Base-by-base conservation (phyloP, 164 flowering plant genomes). In the Santalum album region DNA sequence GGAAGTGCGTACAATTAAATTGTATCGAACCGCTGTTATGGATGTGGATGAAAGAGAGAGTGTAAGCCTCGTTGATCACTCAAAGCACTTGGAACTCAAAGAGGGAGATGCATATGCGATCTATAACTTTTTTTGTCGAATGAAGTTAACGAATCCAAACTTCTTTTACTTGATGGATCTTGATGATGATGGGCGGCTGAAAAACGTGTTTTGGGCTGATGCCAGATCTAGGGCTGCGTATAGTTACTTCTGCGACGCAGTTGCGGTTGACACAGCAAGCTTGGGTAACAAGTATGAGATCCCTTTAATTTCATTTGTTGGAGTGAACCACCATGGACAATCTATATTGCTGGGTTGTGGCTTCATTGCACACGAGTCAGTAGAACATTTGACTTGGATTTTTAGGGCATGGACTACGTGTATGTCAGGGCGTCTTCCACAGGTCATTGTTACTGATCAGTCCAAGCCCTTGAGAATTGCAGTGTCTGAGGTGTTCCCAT, bases 151-250 rank as follows among this genome's bases (percentile, higher is more conserved):
- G 15, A 62, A 64, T 60, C 70, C 81, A 21, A 62, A 64, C 55
- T 75, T 76, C 56, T 70, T 76, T 55, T 76, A 72, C 55, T 55
- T 65, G 67, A 62, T 69, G 75, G 78, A 76, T 62, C 49, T 66
- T 54, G 74, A 73, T 55, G 63, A 71, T 44, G 69, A 67, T 27
- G 72, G 78, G 24, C 69, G 43, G 42, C 51, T 73, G 59, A 71
- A 56, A 50, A 77, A 77, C 60, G 63, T 77, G 26, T 73, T 77
- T 19, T 77, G 81, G 81, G 75, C 74, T 22, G 78, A 77, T 66
- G 45, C 74, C 12, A 61, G 76, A 60, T 64, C 74, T 7, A 66
- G 76, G 63, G 59, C 51, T 40, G 59, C 74, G 42, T 69, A 58
- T 55, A 45, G 35, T 21, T 57, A 61, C 50, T 77, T 73, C 39